Base-by-base conservation (phyloP, 306 rosid species). In the Vigna unguiculata region DNA sequence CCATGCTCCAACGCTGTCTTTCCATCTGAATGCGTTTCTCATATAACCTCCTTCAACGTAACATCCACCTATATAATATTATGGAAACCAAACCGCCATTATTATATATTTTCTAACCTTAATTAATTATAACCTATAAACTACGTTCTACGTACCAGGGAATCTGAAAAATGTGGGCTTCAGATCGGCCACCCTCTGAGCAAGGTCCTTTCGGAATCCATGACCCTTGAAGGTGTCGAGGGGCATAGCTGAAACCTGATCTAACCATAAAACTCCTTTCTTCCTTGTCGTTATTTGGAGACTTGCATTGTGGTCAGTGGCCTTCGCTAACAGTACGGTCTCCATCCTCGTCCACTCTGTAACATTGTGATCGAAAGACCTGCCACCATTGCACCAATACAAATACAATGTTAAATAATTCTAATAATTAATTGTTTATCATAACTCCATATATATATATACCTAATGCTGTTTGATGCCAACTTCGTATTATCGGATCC, bases 121-220 rank as follows among this genome's bases (percentile, higher is more conserved):
- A n/a, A n/a, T n/a, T n/a, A n/a, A n/a, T n/a, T n/a, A n/a, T n/a
- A n/a, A n/a, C n/a, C n/a, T n/a, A n/a, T n/a, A n/a, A n/a, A n/a
- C n/a, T n/a, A n/a, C n/a, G n/a, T n/a, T n/a, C 95, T 20, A 32
- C 36, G 36, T 32, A 32, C 36, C 36, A 32, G 97, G 96, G 52
- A 88, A 92, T 80, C 93, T 88, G 20, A 92, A 1, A 82, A 90
- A 90, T 65, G 62, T 85, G n/a, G 93, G 93, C 60, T 92, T 82
- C 24, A 90, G 12, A 68, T 70, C 73, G 46, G 81, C 82, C 54
- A 88, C 45, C 91, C 86, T 92, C 81, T 84, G 64, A 15, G 78
- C 61, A 32, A 92, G 88, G 48, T 92, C 96, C 13, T 32, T 87
- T 68, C 96, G 83, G 68, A 92, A 92, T 74, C 96, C 93, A 78